Conservation (phyloP, 192 early-diverging fungal species). For the Coemansia sp. region DNA sequence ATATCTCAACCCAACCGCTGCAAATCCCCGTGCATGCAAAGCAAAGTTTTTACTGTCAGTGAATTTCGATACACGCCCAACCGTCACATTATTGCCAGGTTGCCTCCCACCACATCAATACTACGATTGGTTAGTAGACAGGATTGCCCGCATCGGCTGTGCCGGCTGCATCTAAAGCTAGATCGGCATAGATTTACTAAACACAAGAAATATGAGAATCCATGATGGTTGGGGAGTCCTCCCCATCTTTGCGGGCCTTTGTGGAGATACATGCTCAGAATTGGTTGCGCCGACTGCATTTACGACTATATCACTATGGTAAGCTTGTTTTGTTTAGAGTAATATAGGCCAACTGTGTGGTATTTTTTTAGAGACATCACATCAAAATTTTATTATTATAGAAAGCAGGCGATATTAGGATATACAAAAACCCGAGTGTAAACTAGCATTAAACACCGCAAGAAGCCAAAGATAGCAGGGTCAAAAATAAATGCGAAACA, state of each 20-base stretch:
- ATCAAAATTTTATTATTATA: too few species aligned
- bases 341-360: background rate
- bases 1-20: background rate
- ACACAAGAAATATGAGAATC: background rate
- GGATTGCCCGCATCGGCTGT: background rate
- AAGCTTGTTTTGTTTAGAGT: background rate
- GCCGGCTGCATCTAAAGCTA: background rate
- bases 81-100: background rate
- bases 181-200: background rate
- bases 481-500: background rate
- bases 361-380: too few species aligned
- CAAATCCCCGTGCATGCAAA: conserved; percentile 2
- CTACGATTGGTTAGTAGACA: background rate
- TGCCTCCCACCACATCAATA: conserved; percentile 1
- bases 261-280: background rate
- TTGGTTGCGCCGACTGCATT: background rate
- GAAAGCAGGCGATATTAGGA: too few species aligned
- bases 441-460: background rate
- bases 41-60: too few species aligned
- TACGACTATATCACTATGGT: background rate
- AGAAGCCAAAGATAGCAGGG: background rate
- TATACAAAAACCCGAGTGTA: background rate
- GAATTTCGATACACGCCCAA: background rate
- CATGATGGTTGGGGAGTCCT: background rate
- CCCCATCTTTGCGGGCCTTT: background rate